Evolutionary conservation across 2,329 filamentous ascomycete genomes (phyloP).

Genomic region (Knoxdaviesia capensis): DNA sequence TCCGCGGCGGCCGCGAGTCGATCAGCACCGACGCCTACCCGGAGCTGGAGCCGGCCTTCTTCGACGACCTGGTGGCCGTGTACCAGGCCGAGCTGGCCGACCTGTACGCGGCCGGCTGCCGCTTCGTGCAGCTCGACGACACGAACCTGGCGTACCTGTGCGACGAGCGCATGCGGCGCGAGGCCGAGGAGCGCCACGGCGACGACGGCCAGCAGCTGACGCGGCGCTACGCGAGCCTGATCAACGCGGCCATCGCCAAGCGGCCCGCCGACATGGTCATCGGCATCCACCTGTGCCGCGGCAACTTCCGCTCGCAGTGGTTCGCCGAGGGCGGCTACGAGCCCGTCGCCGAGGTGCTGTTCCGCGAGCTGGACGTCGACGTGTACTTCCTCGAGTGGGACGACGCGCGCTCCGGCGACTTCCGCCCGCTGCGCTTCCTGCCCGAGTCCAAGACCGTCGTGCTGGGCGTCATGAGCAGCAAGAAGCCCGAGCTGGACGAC

Average conservation of each 20-base stretch:
- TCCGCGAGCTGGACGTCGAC: constrained; percentile 35
- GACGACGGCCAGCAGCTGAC: constrained; percentile 30
- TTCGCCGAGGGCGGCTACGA: constrained; percentile 46
- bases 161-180: constrained; percentile 3
- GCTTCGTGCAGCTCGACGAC: constrained; percentile 40
- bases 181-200: constrained; percentile 4
- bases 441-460: constrained; percentile 40
- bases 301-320: constrained; percentile 42
- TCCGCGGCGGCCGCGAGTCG: constrained; percentile 25
- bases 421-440: constrained; percentile 38
- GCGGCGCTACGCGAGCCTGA: constrained; percentile 49
- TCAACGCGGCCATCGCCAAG: constrained; percentile 47
- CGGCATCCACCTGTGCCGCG: constrained; percentile 42
- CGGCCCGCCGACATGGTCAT: constrained; percentile 47
- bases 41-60: constrained; percentile 30
- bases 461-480: constrained; percentile 39
- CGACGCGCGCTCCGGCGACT: constrained; percentile 36
- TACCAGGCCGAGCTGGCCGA: constrained; percentile 33
- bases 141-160: constrained; percentile 29
- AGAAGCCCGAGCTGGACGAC: constrained; percentile 37
- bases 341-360: constrained; percentile 38
- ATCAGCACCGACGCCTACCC: constrained; percentile 30
- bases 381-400: constrained; percentile 44
- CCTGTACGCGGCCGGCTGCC: constrained; percentile 31
- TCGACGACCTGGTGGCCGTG: constrained; percentile 32